Conservation (phyloP, 202 grass and related monocot genomes). For the Panicum virgatum region DNA sequence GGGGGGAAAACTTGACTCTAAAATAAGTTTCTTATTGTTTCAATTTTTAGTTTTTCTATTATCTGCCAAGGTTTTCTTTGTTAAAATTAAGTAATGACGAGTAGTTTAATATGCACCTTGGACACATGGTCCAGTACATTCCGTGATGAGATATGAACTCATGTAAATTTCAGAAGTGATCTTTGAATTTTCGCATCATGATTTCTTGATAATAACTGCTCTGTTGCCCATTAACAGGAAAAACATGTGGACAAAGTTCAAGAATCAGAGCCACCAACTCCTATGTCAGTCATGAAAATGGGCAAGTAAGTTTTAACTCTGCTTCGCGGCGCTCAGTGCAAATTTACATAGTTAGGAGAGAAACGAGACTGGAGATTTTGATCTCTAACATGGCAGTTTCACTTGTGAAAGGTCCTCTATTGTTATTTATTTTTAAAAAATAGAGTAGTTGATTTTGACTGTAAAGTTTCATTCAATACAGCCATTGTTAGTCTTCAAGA, state of each 20-base stretch:
- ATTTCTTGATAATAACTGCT: conserved; percentile 6
- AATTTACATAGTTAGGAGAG: not conserved
- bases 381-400: conserved; percentile 19
- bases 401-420: not conserved
- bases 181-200: not conserved
- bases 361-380: not conserved
- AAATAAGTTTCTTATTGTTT: not conserved
- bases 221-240: conserved; percentile 53
- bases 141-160: conserved; percentile 12
- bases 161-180: conserved; percentile 15
- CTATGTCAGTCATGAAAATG: conserved; percentile 77
- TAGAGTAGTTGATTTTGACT: too few species aligned
- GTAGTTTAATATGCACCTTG: not conserved
- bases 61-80: not conserved
- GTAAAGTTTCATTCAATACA: not conserved
- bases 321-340: not conserved
- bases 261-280: conserved; percentile 87
- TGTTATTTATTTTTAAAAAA: not conserved
- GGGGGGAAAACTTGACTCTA: not conserved
- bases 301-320: conserved; percentile 62
- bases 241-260: conserved; percentile 74
- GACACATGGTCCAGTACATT: not conserved
- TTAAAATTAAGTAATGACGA: not conserved
- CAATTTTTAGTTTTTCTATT: not conserved
- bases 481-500: not conserved